Evolutionary conservation across 2,329 filamentous ascomycete genomes (phyloP).

Genomic region (Beauveria sp.): DNA sequence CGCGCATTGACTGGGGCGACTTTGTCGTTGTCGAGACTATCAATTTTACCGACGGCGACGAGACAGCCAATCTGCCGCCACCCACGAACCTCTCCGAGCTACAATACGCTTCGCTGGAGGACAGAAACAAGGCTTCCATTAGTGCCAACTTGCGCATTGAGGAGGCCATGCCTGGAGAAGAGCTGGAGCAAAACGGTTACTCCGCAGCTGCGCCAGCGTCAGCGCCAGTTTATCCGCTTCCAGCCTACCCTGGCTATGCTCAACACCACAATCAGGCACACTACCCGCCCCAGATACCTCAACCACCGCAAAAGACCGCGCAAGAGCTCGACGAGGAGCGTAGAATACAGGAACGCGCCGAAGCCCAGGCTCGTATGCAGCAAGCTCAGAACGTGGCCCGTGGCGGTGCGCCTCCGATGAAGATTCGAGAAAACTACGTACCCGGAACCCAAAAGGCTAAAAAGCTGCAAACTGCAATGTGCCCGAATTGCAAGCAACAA

Average conservation of each 20-base stretch:
- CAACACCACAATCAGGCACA: constrained; percentile 24
- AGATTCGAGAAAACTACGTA: constrained; percentile 89
- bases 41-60: constrained; percentile 81
- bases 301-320: constrained; percentile 28
- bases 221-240: constrained; percentile 33
- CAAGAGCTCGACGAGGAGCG: constrained; percentile 56
- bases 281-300: constrained; percentile 22
- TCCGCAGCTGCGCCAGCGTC: constrained; percentile 23
- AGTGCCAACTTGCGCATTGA: constrained; percentile 78
- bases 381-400: constrained; percentile 73
- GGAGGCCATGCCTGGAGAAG: constrained; percentile 83
- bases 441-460: constrained; percentile 68
- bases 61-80: constrained; percentile 75
- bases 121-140: constrained; percentile 86
- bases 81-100: constrained; percentile 86
- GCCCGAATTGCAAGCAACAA: constrained; percentile 87
- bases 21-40: constrained; percentile 96
- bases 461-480: constrained; percentile 64
- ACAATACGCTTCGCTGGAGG: constrained; percentile 88
- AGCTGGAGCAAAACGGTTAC: constrained; percentile 49
- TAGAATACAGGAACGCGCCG: constrained; percentile 54
- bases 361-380: constrained; percentile 57
- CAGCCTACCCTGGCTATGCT: constrained; percentile 36
- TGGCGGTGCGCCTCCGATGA: constrained; percentile 63
- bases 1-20: constrained; percentile 95